A percentile compares a stretch with the other conserved stretches of the same genome.
These are phyloP conservation scores for Wickerhamiella sergipiensis DNA, from an alignment of 805 yeast species.

Conservation along the genomic window DNA sequence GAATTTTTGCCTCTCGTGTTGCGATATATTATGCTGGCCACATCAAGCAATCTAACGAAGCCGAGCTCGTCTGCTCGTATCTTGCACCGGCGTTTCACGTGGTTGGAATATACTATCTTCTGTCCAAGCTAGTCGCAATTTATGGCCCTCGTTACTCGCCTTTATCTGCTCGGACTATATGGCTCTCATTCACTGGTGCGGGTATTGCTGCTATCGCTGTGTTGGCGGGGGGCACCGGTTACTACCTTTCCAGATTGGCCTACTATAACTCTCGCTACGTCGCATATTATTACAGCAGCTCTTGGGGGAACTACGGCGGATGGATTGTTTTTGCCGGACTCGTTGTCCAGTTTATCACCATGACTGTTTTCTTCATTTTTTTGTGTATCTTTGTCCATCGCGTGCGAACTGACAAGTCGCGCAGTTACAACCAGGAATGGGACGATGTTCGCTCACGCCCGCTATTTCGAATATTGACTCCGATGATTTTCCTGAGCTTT, in stretches of 20 bases:
- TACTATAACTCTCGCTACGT: too few relatives aligned
- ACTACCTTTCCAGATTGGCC: too few relatives aligned
- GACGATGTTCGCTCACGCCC: constrained; percentile 5
- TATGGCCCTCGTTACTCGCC: constrained; percentile 40
- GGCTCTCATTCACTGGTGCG: constrained; percentile 48
- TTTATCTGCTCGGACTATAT: constrained; percentile 29
- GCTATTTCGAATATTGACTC: constrained; percentile 11
- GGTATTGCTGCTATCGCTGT: constrained; percentile 40
- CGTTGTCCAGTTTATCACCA: constrained; percentile 56
- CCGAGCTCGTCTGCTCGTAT: constrained; percentile 53
- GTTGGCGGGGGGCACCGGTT: constrained; percentile 32
- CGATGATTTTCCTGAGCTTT: constrained; percentile 26
- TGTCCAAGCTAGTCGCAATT: constrained; percentile 50
- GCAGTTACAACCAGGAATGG: constrained; percentile 1
- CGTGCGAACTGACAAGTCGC: neutral
- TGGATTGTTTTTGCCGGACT: constrained; percentile 62
- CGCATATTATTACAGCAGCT: too few relatives aligned
- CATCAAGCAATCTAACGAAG: too few relatives aligned
- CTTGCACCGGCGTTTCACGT: constrained; percentile 41
- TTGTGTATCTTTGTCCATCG: neutral
- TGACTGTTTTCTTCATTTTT: constrained; percentile 38
- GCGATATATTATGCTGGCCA: constrained; percentile 33
- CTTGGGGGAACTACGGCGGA: constrained; percentile 29
- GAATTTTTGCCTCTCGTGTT: constrained; percentile 51
- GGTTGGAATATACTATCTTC: constrained; percentile 61